phyloP scores from a whole-genome alignment of 2,329 filamentous ascomycete species.

The Pyricularia pennisetigena region DNA sequence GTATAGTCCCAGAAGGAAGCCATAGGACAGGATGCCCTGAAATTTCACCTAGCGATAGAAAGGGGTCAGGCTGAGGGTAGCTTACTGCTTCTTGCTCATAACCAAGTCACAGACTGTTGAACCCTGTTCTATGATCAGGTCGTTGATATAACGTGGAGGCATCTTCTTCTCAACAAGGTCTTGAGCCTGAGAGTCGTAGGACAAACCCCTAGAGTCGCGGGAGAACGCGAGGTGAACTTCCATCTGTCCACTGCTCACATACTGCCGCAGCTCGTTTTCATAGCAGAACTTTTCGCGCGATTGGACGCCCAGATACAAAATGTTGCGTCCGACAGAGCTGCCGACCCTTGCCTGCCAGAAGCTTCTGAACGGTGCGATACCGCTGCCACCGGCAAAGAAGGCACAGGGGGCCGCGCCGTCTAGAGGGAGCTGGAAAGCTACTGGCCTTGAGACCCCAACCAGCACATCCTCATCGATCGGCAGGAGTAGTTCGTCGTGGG shows the following conservation, averaged over 20 bases:
- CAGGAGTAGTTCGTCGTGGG: constrained; percentile 24
- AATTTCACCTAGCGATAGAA: neutral
- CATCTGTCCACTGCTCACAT: constrained; percentile 35
- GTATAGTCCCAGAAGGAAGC: neutral
- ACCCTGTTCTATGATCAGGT: constrained; percentile 39
- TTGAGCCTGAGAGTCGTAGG: constrained; percentile 26
- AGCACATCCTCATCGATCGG: constrained; percentile 35
- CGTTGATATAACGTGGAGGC: constrained; percentile 41
- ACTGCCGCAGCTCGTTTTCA: constrained; percentile 35
- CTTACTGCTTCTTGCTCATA: constrained; percentile 41
- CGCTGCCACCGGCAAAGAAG: constrained; percentile 42
- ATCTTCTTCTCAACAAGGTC: constrained; percentile 39
- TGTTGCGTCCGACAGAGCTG: constrained; percentile 30
- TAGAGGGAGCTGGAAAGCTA: constrained; percentile 40
- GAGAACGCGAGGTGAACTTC: constrained; percentile 45
- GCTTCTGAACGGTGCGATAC: constrained; percentile 42
- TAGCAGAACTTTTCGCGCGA: constrained; percentile 41
- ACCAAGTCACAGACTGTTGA: constrained; percentile 40
- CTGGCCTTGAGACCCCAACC: constrained; percentile 40
- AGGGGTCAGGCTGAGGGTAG: neutral
- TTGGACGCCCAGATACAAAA: constrained; percentile 42
- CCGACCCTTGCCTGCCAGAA: constrained; percentile 40
- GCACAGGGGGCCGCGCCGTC: constrained; percentile 39
- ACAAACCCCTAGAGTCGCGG: constrained; percentile 34
- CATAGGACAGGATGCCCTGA: neutral